phyloP scores from a whole-genome alignment of 148 eudicot genomes.

The Beta vulgaris region DNA sequence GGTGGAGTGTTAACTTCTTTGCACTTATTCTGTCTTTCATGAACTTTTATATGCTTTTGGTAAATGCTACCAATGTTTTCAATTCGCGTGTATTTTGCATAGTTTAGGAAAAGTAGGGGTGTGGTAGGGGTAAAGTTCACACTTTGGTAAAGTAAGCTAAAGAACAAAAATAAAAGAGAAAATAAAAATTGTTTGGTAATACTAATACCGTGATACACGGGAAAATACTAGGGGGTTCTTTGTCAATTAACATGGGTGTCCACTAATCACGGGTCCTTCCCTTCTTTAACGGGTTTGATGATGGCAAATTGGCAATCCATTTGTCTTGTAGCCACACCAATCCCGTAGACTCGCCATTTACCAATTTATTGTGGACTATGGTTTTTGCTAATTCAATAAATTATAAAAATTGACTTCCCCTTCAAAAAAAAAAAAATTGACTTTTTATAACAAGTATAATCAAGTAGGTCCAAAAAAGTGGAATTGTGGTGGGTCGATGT shows the following conservation, averaged over 20 bases:
- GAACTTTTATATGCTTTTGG: constrained; percentile 25
- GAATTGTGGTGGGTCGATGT: too few relatives aligned
- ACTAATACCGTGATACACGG: constrained; percentile 2
- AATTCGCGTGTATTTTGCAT: constrained; percentile 12
- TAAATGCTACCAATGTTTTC: constrained; percentile 7
- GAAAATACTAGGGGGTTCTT: background rate
- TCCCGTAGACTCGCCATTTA: background rate
- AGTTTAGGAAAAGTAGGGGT: background rate
- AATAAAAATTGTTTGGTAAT: background rate
- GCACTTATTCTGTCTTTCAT: background rate
- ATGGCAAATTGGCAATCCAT: constrained; percentile 8
- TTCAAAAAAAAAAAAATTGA: too few relatives aligned
- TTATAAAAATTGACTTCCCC: background rate
- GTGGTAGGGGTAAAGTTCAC: constrained; percentile 1
- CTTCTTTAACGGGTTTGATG: constrained; percentile 14
- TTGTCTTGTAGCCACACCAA: constrained; percentile 10
- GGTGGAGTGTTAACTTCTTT: constrained; percentile 21
- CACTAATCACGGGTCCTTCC: constrained; percentile 33
- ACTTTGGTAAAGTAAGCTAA: constrained; percentile 4
- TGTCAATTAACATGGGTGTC: constrained; percentile 4
- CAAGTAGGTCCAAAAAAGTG: too few relatives aligned
- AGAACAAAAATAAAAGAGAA: background rate
- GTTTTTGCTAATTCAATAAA: too few relatives aligned
- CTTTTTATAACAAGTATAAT: too few relatives aligned
- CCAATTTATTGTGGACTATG: too few relatives aligned